Evolutionary conservation across 2,329 filamentous ascomycete genomes (phyloP).

Genomic region (Lanzia echinophila): DNA sequence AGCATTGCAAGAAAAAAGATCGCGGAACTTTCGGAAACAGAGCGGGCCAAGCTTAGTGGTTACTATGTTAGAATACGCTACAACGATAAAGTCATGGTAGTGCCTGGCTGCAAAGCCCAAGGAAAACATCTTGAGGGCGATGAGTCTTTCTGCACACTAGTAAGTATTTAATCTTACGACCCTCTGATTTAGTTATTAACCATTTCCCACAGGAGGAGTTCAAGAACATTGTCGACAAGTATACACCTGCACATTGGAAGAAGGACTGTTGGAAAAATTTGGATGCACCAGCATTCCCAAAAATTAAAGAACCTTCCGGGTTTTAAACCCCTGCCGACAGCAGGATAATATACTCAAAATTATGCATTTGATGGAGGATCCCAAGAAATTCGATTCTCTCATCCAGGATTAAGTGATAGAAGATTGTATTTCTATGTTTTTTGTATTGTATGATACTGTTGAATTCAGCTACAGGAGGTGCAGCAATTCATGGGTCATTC

Average conservation of each 20-base stretch:
- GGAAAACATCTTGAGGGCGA: conserved; percentile 85
- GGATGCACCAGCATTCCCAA: conserved; percentile 33
- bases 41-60: conserved; percentile 56
- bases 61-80: conserved; percentile 89
- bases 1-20: conserved; percentile 54
- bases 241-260: conserved; percentile 76
- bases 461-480: no score
- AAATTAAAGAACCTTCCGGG: conserved; percentile 28
- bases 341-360: background rate
- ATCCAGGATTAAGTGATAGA: no score
- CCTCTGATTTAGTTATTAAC: background rate
- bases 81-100: conserved; percentile 74
- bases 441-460: background rate
- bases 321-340: conserved; percentile 18
- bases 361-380: no score
- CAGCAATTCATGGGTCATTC: no score
- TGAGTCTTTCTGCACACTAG: conserved; percentile 83
- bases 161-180: conserved; percentile 37
- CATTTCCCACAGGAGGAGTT: conserved; percentile 62
- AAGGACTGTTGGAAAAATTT: conserved; percentile 52
- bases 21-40: conserved; percentile 46
- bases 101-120: conserved; percentile 70
- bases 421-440: no score
- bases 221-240: conserved; percentile 86
- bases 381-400: background rate